Percentiles rank a stretch among this genome's conserved stretches.
Conservation (phyloP, 306 rosid genomes). For the Ormosia emarginata region DNA sequence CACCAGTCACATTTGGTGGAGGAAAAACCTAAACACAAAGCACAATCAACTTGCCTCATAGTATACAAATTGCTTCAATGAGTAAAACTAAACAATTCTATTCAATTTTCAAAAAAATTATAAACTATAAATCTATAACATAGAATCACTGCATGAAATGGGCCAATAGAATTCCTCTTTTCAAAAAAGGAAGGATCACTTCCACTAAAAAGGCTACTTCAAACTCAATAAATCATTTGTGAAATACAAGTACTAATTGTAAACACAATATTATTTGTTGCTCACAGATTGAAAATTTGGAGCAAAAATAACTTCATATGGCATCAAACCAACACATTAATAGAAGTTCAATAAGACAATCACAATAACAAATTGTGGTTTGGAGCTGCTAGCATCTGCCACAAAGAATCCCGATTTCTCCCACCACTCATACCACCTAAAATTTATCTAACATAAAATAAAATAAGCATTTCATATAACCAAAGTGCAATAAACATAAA, state of each 20-base stretch:
- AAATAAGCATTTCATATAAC: constrained; percentile 4
- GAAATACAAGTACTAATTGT: not conserved
- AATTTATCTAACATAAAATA: constrained; percentile 16
- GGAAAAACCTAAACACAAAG: constrained; percentile 70
- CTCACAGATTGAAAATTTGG: not conserved
- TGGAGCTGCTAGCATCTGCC: constrained; percentile 83
- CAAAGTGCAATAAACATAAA: not conserved
- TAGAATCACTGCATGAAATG: not conserved
- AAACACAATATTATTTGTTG: not conserved
- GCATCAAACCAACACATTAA: not conserved
- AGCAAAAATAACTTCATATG: not conserved
- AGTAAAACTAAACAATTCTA: too few species aligned
- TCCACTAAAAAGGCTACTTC: constrained; percentile 10
- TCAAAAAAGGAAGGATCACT: not conserved
- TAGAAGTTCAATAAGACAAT: constrained; percentile 33
- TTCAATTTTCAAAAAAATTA: not conserved
- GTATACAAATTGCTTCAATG: too few species aligned
- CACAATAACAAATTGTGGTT: constrained; percentile 82
- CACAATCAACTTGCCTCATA: not conserved
- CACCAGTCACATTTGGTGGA: constrained; percentile 96
- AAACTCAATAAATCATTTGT: not conserved
- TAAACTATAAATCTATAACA: not conserved
- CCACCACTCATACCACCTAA: constrained; percentile 98
- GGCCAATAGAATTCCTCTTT: not conserved
- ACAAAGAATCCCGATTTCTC: constrained; percentile 72